phyloP scores from a whole-genome alignment of 306 rosid genomes.

The Benincasa hispida region DNA sequence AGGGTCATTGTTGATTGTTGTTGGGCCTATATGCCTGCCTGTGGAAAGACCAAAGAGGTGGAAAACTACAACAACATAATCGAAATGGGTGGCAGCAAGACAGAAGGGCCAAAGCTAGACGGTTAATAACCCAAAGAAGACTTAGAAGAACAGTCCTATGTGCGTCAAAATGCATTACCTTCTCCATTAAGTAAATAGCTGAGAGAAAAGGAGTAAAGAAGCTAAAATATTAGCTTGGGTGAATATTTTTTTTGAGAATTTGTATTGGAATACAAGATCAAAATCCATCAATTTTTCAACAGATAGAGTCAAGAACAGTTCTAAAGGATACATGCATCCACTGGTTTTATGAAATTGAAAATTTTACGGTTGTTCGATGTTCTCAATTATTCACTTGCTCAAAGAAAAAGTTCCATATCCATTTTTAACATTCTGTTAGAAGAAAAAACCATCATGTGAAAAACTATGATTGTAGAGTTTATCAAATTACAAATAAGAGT shows the following conservation, averaged over 20 bases:
- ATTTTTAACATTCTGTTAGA: neutral
- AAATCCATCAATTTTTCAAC: neutral
- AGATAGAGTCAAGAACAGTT: neutral
- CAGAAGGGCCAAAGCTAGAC: slow-evolving; percentile 5
- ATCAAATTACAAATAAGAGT: neutral
- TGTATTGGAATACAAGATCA: neutral
- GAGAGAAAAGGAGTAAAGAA: neutral
- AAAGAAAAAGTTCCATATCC: neutral
- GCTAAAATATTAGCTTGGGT: neutral
- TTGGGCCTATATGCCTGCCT: slow-evolving; percentile 63
- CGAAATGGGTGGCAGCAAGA: neutral
- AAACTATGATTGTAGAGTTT: neutral
- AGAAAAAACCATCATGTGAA: neutral
- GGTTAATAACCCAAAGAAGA: slow-evolving; percentile 8
- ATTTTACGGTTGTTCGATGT: neutral
- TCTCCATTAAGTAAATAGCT: neutral
- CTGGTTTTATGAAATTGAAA: neutral
- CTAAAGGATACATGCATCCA: neutral
- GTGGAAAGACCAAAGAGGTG: slow-evolving; percentile 60
- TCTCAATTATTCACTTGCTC: neutral
- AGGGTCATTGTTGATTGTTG: slow-evolving; percentile 47
- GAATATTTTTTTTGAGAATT: neutral
- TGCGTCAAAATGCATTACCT: neutral
- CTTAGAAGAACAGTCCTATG: slow-evolving; percentile 17
- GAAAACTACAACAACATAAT: neutral